Percentiles rank a stretch among this genome's conserved stretches.
Evolutionary conservation across 352 stramenopile species (phyloP).

Genomic region (Globisporangium nodosum): DNA sequence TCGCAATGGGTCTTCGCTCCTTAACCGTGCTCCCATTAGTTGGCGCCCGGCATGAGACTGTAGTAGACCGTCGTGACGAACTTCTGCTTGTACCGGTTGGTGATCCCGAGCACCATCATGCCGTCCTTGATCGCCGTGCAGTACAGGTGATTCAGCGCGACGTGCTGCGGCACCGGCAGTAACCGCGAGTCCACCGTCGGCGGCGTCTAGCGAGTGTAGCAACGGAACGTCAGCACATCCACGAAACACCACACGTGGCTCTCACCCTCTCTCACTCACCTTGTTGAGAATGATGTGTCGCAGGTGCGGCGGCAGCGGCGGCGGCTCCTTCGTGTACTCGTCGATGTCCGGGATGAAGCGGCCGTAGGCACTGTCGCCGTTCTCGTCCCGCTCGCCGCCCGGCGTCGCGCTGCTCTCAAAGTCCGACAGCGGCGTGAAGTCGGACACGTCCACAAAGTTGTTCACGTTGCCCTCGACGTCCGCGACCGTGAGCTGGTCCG

Average conservation of each 20-base stretch:
- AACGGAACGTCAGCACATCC: not conserved
- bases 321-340: constrained; percentile 99
- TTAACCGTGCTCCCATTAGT: constrained; percentile 25
- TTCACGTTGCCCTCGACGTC: constrained; percentile 99
- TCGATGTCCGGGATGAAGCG: constrained; percentile 97
- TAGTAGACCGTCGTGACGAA: constrained; percentile 99
- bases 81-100: constrained; percentile 96
- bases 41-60: constrained; percentile 85
- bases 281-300: constrained; percentile 99
- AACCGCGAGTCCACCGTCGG: constrained; percentile 93
- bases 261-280: constrained; percentile 21
- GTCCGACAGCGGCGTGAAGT: constrained; percentile 91
- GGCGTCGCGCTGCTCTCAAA: constrained; percentile 42
- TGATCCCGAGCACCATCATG: constrained; percentile 99
- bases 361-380: constrained; percentile 91
- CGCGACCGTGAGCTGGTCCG: constrained; percentile 94
- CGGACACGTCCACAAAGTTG: constrained; percentile 99
- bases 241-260: constrained; percentile 1
- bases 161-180: constrained; percentile 96
- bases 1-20: not conserved
- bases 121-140: constrained; percentile 99
- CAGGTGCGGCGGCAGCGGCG: constrained; percentile 96
- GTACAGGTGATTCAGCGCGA: constrained; percentile 99
- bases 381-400: constrained; percentile 51
- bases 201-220: constrained; percentile 46